Percentiles rank a stretch among this genome's conserved stretches.
Conservation (phyloP, 2,329 filamentous ascomycete species). For the Aureobasidium pullulans region DNA sequence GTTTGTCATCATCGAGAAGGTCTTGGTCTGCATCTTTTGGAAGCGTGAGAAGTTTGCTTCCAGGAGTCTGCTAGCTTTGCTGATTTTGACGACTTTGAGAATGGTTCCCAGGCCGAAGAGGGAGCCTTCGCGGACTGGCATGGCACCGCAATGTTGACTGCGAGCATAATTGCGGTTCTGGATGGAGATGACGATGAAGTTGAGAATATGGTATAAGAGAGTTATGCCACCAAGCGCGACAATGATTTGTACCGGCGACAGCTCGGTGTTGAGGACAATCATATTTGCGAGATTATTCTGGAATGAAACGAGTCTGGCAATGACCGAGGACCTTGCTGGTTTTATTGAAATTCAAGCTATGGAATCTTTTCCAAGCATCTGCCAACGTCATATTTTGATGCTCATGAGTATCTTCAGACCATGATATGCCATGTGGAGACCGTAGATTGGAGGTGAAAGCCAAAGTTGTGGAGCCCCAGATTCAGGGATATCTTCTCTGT, state of each 20-base stretch:
- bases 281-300: too few relatives aligned
- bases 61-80: constrained; percentile 32
- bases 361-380: too few relatives aligned
- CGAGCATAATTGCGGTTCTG: not conserved
- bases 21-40: not conserved
- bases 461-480: too few relatives aligned
- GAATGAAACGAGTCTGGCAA: too few relatives aligned
- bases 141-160: not conserved
- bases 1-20: not conserved
- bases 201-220: not conserved
- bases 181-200: not conserved
- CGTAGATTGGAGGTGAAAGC: too few relatives aligned
- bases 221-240: not conserved
- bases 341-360: too few relatives aligned
- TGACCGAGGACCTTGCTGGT: too few relatives aligned
- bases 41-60: constrained; percentile 16
- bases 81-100: constrained; percentile 31
- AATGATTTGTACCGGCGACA: not conserved
- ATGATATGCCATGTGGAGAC: too few relatives aligned
- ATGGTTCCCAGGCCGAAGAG: constrained; percentile 48
- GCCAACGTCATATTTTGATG: too few relatives aligned
- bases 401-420: too few relatives aligned
- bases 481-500: too few relatives aligned
- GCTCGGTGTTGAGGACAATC: not conserved
- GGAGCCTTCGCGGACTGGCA: constrained; percentile 32